phyloP scores from a whole-genome alignment of 2,329 filamentous ascomycete species.

The Fusarium liriodendri region DNA sequence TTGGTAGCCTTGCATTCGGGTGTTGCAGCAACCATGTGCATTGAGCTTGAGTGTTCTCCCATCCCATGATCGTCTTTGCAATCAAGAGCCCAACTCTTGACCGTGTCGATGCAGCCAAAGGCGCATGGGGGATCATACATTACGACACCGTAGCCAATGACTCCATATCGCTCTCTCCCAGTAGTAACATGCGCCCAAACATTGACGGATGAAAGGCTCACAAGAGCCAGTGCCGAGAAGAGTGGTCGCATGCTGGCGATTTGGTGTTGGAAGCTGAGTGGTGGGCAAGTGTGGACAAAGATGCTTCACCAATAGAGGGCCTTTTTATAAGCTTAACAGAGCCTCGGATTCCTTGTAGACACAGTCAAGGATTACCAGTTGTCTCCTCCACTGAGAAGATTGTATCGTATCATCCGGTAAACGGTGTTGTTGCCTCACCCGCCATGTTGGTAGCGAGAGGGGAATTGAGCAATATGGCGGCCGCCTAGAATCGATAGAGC shows the following conservation, averaged over 20 bases:
- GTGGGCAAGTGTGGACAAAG: neutral
- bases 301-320: neutral
- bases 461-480: neutral
- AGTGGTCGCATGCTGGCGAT: neutral
- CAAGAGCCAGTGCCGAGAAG: neutral
- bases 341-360: neutral
- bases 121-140: neutral
- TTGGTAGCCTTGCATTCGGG: slow-evolving; percentile 12
- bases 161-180: neutral
- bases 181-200: neutral
- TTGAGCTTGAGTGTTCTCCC: neutral
- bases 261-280: neutral
- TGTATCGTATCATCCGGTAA: neutral
- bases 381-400: neutral
- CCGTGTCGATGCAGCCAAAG: neutral
- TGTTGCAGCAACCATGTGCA: neutral
- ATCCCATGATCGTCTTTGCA: neutral
- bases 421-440: neutral
- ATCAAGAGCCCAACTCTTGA: neutral
- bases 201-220: neutral
- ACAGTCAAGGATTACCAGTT: neutral
- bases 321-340: neutral
- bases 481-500: neutral
- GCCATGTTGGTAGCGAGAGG: neutral
- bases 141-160: neutral